Conservation (phyloP, 106 monocot genomes). For the Xerophyta viscosa region DNA sequence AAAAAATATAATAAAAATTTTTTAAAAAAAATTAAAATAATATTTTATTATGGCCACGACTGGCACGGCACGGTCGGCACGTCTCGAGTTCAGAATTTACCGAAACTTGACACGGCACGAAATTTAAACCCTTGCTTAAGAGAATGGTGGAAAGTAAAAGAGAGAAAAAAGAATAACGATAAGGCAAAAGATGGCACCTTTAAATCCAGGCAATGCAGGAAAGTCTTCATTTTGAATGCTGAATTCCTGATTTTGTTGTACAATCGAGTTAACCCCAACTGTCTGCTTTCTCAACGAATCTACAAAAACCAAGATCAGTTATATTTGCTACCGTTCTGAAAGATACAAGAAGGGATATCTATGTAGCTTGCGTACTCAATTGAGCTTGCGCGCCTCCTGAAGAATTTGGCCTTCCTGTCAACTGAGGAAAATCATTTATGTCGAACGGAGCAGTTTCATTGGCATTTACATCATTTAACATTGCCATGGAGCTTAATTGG, state of each 20-base stretch:
- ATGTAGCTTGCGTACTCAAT: slow-evolving; percentile 34
- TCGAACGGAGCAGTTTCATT: slow-evolving; percentile 89
- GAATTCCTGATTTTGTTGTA: slow-evolving; percentile 96
- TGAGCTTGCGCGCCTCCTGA: slow-evolving; percentile 93
- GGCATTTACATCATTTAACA: slow-evolving; percentile 71
- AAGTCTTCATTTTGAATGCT: slow-evolving; percentile 99
- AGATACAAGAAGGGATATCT: neutral
- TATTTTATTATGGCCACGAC: too few relatives aligned
- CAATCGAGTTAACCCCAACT: slow-evolving; percentile 78
- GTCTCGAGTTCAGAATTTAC: too few relatives aligned
- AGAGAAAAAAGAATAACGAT: too few relatives aligned
- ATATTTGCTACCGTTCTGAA: neutral
- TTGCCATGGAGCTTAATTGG: slow-evolving; percentile 67
- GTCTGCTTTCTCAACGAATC: slow-evolving; percentile 85
- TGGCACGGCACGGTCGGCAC: too few relatives aligned
- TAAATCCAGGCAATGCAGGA: slow-evolving; percentile 90
- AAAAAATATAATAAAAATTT: too few relatives aligned
- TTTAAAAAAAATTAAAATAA: too few relatives aligned
- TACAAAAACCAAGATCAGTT: slow-evolving; percentile 15
- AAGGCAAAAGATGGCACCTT: too few relatives aligned
- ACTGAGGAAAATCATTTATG: slow-evolving; percentile 95
- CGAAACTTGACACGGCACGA: too few relatives aligned
- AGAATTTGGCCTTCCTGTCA: slow-evolving; percentile 89
- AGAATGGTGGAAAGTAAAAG: too few relatives aligned
- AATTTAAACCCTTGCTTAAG: too few relatives aligned